Evolutionary conservation across 495 filamentous ascomycete genomes (phyloP).

Genomic region (Aspergillus egyptiacus): DNA sequence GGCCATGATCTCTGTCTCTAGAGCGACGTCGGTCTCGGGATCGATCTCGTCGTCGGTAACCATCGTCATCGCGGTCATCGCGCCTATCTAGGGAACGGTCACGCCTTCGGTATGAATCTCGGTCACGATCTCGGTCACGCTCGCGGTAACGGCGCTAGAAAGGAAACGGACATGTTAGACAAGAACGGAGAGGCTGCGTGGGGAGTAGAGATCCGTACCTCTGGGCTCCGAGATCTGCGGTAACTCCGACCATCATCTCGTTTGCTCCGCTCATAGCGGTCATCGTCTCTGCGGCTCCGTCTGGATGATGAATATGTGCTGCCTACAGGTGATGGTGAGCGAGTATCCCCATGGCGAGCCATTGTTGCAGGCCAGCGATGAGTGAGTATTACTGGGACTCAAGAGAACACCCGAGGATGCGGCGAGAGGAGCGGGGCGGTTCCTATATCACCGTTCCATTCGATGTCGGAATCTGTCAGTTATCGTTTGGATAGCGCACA

Average conservation of each 20-base stretch:
- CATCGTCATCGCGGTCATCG: constrained; percentile 66
- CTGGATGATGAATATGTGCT: constrained; percentile 72
- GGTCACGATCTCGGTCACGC: constrained; percentile 49
- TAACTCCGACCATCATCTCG: constrained; percentile 56
- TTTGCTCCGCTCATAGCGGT: constrained; percentile 59
- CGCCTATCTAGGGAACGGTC: constrained; percentile 68
- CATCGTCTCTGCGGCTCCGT: constrained; percentile 68
- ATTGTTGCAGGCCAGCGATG: constrained; percentile 63
- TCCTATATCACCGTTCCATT: constrained; percentile 21
- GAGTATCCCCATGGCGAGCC: constrained; percentile 87
- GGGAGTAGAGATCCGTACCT: constrained; percentile 47
- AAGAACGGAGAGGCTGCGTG: neutral
- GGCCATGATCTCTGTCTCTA: constrained; percentile 52
- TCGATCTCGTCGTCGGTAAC: constrained; percentile 58
- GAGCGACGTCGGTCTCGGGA: constrained; percentile 60
- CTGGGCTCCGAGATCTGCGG: constrained; percentile 66
- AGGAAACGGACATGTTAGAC: constrained; percentile 23
- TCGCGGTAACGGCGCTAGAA: constrained; percentile 57
- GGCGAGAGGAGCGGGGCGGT: constrained; percentile 15
- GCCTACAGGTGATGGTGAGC: constrained; percentile 95
- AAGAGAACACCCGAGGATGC: constrained; percentile 27
- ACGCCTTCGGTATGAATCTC: constrained; percentile 60
- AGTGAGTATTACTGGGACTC: constrained; percentile 58
- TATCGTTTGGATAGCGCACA: neutral
- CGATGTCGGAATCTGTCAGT: constrained; percentile 1